These are phyloP conservation scores for Monosporascus sp. DNA, from an alignment of 2,329 filamentous ascomycete genomes.

Conservation along the genomic window DNA sequence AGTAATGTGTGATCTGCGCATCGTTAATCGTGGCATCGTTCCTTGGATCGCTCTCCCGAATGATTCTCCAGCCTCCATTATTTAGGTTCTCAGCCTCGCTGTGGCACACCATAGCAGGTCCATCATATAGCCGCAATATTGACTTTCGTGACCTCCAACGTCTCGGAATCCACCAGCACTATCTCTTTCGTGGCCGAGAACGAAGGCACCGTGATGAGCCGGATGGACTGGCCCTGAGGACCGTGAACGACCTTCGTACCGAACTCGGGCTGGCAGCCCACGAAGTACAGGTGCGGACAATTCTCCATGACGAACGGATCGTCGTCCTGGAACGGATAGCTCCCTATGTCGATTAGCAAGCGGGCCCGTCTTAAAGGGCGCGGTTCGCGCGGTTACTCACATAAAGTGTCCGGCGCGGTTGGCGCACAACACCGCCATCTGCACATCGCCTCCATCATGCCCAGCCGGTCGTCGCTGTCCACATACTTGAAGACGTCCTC, in stretches of 20 bases:
- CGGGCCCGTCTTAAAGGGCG: neutral
- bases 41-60: neutral
- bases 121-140: conserved; percentile 36
- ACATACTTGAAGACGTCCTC: conserved; percentile 93
- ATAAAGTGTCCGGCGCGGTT: conserved; percentile 91
- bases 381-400: conserved; percentile 46
- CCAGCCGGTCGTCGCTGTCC: conserved; percentile 67
- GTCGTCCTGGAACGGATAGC: conserved; percentile 90
- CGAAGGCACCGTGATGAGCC: conserved; percentile 76
- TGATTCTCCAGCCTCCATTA: no score
- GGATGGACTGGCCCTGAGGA: conserved; percentile 61
- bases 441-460: conserved; percentile 92
- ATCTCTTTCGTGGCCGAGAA: conserved; percentile 76
- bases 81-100: no score
- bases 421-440: conserved; percentile 88
- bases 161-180: conserved; percentile 80
- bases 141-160: conserved; percentile 69
- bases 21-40: neutral
- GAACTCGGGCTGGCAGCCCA: conserved; percentile 77
- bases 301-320: conserved; percentile 83
- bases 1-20: no score
- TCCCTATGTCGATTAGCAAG: conserved; percentile 51
- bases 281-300: conserved; percentile 88
- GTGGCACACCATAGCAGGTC: no score
- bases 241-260: conserved; percentile 65